Conservation (phyloP, 805 yeast species). For the Schwanniomyces polymorphus region DNA sequence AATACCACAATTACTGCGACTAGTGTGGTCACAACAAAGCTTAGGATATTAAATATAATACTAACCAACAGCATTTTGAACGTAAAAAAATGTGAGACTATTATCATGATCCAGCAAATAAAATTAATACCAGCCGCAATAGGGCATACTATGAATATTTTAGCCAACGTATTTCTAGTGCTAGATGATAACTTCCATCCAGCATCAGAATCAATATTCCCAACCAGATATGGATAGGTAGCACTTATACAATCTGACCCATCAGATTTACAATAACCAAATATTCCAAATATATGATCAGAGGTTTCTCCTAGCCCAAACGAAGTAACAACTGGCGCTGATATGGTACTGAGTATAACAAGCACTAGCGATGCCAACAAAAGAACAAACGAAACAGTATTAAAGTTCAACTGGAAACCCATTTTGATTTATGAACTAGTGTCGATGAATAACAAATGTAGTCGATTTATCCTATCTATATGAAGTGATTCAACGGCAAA, state of each 20-base stretch:
- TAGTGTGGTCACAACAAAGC: constrained; percentile 55
- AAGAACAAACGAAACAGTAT: constrained; percentile 26
- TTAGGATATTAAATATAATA: constrained; percentile 45
- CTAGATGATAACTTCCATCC: constrained; percentile 50
- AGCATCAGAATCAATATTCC: constrained; percentile 19
- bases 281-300: constrained; percentile 55
- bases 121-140: constrained; percentile 66
- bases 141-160: constrained; percentile 60
- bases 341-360: constrained; percentile 57
- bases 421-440: background rate
- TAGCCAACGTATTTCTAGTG: constrained; percentile 53
- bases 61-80: constrained; percentile 33
- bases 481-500: background rate
- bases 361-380: constrained; percentile 59
- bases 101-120: constrained; percentile 22
- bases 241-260: constrained; percentile 41
- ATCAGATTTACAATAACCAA: constrained; percentile 56
- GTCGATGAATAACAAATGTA: background rate
- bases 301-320: constrained; percentile 52
- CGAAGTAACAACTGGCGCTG: constrained; percentile 56
- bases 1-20: constrained; percentile 55
- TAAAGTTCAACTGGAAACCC: constrained; percentile 12
- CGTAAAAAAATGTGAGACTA: constrained; percentile 23
- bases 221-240: constrained; percentile 45
- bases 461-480: background rate